Evolutionary conservation across 768 basidiomycete genomes (phyloP), one percentile per base, ranked within the genome.

Genomic region (Pluteus cervinus): DNA sequence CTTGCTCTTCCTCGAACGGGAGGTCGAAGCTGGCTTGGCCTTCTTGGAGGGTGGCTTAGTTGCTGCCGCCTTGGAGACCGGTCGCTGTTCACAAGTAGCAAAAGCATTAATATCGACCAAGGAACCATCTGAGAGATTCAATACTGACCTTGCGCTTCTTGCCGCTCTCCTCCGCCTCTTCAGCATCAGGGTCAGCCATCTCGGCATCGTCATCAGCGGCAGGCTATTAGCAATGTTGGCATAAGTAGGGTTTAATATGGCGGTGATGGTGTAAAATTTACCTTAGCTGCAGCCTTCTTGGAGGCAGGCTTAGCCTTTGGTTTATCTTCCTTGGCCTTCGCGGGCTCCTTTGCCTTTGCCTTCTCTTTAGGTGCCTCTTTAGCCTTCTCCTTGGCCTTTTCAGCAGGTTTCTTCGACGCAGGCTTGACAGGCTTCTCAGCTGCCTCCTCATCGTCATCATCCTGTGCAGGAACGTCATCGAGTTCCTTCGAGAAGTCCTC

Each of bases 71-170:
- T 66, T 71, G 29, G 68, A 55, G 15, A 55, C 55, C 4, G 69
- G 61, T 39, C 65, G 66, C 71, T 75, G 43, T 16, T 18, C 24
- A 7, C 8, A 7, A 17, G 15, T 20, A 4, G 4, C 10, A 8
- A 20, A 30, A 14, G 35, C 9, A n/a, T 10, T n/a, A 16, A 6
- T 10, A 12, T 7, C 15, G 7, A 21, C 20, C 18, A 14, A 4
- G 9, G 4, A 24, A 17, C 21, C 6, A 25, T 32, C 9, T 3
- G 29, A 9, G 1, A 7, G 12, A 15, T 26, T 21, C 7, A 21
- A 29, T 12, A 46, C 61, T 15, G 48, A 79, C 83, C 77, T 86
- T 83, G 61, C 81, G 79, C 62, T 87, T 88, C 66, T 79, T 84
- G 50, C 58, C 61, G 39, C 52, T 53, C 2, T 66, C 65, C 8